A percentile compares a stretch with the other conserved stretches of the same genome.
phyloP scores from a whole-genome alignment of 441 rosid genomes.

The Croton setiger region DNA sequence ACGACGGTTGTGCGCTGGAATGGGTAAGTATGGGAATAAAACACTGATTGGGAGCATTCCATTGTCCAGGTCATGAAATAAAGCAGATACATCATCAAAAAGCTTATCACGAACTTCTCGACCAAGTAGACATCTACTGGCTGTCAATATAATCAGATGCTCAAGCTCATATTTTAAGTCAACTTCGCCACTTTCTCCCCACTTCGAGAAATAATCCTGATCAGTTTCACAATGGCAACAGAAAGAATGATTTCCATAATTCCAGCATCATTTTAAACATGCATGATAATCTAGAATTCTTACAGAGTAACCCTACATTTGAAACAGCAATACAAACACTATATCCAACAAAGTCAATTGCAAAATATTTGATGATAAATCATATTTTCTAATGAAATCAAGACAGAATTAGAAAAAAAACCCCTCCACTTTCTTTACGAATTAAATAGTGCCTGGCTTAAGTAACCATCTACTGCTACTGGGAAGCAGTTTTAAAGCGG shows the following conservation, averaged over 20 bases:
- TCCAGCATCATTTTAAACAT: not conserved
- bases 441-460: not conserved
- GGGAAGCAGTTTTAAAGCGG: too few relatives aligned
- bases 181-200: constrained; percentile 96
- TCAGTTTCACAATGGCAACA: constrained; percentile 20
- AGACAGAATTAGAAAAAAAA: not conserved
- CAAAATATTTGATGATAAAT: not conserved
- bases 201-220: constrained; percentile 89
- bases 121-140: constrained; percentile 96
- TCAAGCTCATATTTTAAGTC: constrained; percentile 90
- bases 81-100: constrained; percentile 88
- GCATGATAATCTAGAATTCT: not conserved
- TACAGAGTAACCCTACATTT: not conserved
- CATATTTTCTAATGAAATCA: not conserved
- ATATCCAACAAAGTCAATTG: constrained; percentile 2
- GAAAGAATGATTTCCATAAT: constrained; percentile 17
- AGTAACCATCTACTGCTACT: too few relatives aligned
- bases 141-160: constrained; percentile 95
- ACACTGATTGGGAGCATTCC: constrained; percentile 99
- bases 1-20: constrained; percentile 96
- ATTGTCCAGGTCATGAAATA: constrained; percentile 96
- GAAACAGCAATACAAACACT: not conserved
- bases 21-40: constrained; percentile 87
- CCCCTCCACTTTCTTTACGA: not conserved
- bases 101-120: constrained; percentile 96